Evolutionary conservation across 495 filamentous ascomycete species (phyloP).

Genomic region (Monascus purpureus): DNA sequence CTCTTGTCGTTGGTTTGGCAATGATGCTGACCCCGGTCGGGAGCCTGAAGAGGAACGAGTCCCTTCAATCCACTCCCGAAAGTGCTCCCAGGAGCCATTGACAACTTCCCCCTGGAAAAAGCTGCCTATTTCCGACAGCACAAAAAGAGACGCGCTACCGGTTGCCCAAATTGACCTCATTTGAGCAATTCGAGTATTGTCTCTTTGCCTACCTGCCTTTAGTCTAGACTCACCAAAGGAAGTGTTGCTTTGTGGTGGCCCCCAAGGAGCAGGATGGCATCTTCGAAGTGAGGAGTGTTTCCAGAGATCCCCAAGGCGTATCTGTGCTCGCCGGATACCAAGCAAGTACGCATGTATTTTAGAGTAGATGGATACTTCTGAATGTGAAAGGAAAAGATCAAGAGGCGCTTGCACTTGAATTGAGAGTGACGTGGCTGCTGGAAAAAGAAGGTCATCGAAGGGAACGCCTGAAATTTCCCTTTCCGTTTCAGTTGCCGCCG

Average conservation of each 20-base stretch:
- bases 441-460: slow-evolving; percentile 75
- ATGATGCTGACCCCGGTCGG: slow-evolving; percentile 3
- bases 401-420: slow-evolving; percentile 65
- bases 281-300: slow-evolving; percentile 64
- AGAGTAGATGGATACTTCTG: slow-evolving; percentile 67
- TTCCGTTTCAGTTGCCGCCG: slow-evolving; percentile 11
- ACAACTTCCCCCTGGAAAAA: slow-evolving; percentile 89
- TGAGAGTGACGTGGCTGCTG: slow-evolving; percentile 55
- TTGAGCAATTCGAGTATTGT: slow-evolving; percentile 40
- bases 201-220: slow-evolving; percentile 40
- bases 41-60: slow-evolving; percentile 10
- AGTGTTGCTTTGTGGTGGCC: slow-evolving; percentile 47
- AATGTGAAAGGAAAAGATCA: slow-evolving; percentile 67
- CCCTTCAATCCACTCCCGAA: slow-evolving; percentile 43
- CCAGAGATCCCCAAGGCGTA: slow-evolving; percentile 72
- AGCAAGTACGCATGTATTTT: slow-evolving; percentile 77
- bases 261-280: slow-evolving; percentile 55
- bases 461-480: slow-evolving; percentile 22
- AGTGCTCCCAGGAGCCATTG: slow-evolving; percentile 54
- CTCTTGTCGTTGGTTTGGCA: no score
- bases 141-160: slow-evolving; percentile 67
- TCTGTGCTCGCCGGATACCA: slow-evolving; percentile 65
- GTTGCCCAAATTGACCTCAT: slow-evolving; percentile 82
- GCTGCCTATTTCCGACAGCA: slow-evolving; percentile 68
- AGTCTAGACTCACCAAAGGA: slow-evolving; percentile 40